phyloP scores from a whole-genome alignment of 2,329 filamentous ascomycete species.

The Colletotrichum tofieldiae region DNA sequence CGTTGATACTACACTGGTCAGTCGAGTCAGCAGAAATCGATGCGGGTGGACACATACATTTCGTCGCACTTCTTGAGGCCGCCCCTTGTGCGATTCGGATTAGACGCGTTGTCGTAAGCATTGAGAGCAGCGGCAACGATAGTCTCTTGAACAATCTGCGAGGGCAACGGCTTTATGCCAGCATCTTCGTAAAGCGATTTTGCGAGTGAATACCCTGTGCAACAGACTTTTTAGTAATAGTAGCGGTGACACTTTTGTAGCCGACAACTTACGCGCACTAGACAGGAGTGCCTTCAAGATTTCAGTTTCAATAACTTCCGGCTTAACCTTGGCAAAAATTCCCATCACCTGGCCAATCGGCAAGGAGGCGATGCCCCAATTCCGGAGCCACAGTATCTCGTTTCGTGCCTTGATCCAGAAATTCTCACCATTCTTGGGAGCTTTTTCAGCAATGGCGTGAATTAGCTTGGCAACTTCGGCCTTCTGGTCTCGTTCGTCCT shows the following conservation, averaged over 20 bases:
- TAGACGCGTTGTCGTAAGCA: constrained; percentile 86
- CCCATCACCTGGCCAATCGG: constrained; percentile 68
- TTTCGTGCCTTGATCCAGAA: constrained; percentile 75
- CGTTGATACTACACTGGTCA: constrained; percentile 67
- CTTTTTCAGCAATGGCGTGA: constrained; percentile 64
- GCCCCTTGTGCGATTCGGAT: constrained; percentile 83
- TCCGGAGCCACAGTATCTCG: constrained; percentile 81
- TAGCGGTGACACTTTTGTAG: not conserved
- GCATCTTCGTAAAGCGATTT: constrained; percentile 73
- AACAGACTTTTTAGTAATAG: constrained; percentile 6
- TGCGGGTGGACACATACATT: constrained; percentile 67
- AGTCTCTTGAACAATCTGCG: constrained; percentile 69
- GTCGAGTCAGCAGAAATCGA: constrained; percentile 4
- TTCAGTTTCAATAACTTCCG: constrained; percentile 77
- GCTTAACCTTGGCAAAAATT: constrained; percentile 73
- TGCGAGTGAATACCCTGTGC: constrained; percentile 74
- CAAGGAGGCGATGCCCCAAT: constrained; percentile 73
- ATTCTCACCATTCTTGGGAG: constrained; percentile 72
- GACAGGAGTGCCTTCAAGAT: constrained; percentile 78
- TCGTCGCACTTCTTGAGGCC: constrained; percentile 84
- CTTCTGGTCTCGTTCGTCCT: constrained; percentile 76
- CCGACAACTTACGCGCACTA: constrained; percentile 67
- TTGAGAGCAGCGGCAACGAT: constrained; percentile 76
- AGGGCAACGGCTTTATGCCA: constrained; percentile 64
- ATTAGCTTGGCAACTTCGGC: constrained; percentile 73